Conservation (phyloP, 805 yeast genomes). For the Saccharomycopsis schoenii region DNA sequence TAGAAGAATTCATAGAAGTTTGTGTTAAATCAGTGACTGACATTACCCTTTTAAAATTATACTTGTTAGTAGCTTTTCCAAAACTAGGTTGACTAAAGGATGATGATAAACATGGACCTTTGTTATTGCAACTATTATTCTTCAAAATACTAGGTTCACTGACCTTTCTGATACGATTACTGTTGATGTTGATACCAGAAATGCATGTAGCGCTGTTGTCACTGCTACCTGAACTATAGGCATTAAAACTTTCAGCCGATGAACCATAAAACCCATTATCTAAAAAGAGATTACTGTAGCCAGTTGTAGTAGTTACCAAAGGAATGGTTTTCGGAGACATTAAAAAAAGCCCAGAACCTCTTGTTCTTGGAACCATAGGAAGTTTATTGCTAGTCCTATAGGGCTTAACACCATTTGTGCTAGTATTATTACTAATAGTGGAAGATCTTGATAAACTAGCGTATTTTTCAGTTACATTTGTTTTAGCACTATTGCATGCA, state of each 20-base stretch:
- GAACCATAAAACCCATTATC: not conserved
- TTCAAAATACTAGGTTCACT: not conserved
- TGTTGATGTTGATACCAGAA: not conserved
- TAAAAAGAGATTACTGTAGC: not conserved
- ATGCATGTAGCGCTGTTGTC: not conserved
- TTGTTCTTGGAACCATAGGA: not conserved
- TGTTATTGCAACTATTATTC: not conserved
- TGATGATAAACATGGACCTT: not conserved
- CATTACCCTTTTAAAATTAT: not conserved
- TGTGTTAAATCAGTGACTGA: conserved; percentile 18
- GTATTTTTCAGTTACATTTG: not conserved
- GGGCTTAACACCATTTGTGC: not conserved
- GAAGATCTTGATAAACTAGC: not conserved
- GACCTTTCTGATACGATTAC: not conserved
- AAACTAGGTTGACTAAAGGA: not conserved
- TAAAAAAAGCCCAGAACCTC: not conserved
- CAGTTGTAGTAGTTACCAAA: not conserved
- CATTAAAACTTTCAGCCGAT: not conserved
- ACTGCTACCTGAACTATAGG: not conserved
- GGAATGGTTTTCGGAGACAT: not conserved
- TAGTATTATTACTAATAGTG: not conserved
- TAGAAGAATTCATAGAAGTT: conserved; percentile 10
- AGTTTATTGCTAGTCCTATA: not conserved
- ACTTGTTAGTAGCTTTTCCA: not conserved
- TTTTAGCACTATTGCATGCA: not conserved